These are phyloP conservation scores for Cordyceps farinosa DNA, from an alignment of 2,329 filamentous ascomycete genomes.

Conservation along the genomic window DNA sequence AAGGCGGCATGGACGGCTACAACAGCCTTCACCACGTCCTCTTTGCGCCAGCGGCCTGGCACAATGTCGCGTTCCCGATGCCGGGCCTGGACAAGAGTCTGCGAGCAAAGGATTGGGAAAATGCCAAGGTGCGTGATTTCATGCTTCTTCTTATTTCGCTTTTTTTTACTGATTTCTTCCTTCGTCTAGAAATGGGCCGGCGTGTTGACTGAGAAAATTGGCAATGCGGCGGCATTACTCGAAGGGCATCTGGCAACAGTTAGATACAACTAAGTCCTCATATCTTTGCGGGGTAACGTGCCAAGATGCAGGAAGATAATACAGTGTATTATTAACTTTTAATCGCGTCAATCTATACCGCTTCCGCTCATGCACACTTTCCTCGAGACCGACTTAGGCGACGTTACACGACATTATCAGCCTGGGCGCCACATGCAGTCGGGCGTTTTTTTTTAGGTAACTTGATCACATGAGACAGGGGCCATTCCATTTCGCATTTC, in stretches of 20 bases:
- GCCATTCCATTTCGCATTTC: too few species aligned
- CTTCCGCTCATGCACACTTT: too few species aligned
- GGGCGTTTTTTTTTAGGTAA: too few species aligned
- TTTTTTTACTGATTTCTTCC: not conserved
- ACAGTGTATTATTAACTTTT: too few species aligned
- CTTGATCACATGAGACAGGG: too few species aligned
- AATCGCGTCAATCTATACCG: too few species aligned
- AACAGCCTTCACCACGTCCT: slow-evolving; percentile 7
- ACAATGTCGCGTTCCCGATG: slow-evolving; percentile 2
- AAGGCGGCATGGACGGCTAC: slow-evolving; percentile 11
- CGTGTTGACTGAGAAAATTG: slow-evolving; percentile 1
- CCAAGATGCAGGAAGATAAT: too few species aligned
- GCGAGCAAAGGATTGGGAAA: not conserved
- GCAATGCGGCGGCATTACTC: not conserved
- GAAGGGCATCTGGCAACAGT: not conserved
- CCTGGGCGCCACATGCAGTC: too few species aligned
- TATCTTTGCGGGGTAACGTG: too few species aligned
- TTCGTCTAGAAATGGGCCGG: slow-evolving; percentile 5
- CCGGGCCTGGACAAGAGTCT: slow-evolving; percentile 8
- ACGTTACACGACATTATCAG: too few species aligned
- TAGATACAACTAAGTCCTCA: not conserved
- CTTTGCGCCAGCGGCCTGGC: not conserved
- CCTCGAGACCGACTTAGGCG: too few species aligned
- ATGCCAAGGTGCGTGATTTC: not conserved
- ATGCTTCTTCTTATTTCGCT: not conserved